phyloP scores from a whole-genome alignment of 2,329 filamentous ascomycete species.

The Huntiella decipiens region DNA sequence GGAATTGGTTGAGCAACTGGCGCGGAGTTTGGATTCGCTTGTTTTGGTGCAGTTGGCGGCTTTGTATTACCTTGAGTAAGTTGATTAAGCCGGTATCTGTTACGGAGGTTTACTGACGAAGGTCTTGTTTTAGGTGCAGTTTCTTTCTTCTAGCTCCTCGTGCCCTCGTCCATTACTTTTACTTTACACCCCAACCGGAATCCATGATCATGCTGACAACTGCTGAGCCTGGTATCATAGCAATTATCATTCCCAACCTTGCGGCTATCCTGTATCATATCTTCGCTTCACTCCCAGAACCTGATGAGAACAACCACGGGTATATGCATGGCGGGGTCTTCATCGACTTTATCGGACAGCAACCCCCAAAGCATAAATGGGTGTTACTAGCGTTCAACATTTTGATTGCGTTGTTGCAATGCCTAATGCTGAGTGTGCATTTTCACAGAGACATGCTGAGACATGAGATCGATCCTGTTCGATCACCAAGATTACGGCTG shows the following conservation, averaged over 20 bases:
- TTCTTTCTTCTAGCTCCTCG: slow-evolving; percentile 43
- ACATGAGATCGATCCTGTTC: slow-evolving; percentile 8
- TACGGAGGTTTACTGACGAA: slow-evolving; percentile 9
- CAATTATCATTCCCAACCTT: slow-evolving; percentile 38
- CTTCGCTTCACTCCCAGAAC: slow-evolving; percentile 32
- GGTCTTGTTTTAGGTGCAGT: slow-evolving; percentile 33
- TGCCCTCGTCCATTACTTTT: slow-evolving; percentile 39
- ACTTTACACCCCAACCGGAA: slow-evolving; percentile 43
- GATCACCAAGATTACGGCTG: slow-evolving; percentile 5
- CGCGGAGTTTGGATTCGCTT: slow-evolving; percentile 41
- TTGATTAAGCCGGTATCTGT: slow-evolving; percentile 1
- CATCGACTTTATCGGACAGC: slow-evolving; percentile 50
- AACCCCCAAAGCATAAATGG: slow-evolving; percentile 36
- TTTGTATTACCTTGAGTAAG: slow-evolving; percentile 54
- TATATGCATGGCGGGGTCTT: slow-evolving; percentile 50
- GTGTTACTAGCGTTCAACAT: slow-evolving; percentile 37
- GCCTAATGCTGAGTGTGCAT: slow-evolving; percentile 44
- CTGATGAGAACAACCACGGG: slow-evolving; percentile 41
- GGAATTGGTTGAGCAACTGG: slow-evolving; percentile 39
- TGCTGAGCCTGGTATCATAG: slow-evolving; percentile 37
- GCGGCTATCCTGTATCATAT: slow-evolving; percentile 43
- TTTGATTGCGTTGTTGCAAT: slow-evolving; percentile 37
- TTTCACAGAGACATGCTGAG: slow-evolving; percentile 39
- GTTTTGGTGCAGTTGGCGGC: slow-evolving; percentile 46
- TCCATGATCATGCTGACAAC: slow-evolving; percentile 35